Conservation (phyloP, 805 yeast genomes). For the Candida sonorensis region DNA sequence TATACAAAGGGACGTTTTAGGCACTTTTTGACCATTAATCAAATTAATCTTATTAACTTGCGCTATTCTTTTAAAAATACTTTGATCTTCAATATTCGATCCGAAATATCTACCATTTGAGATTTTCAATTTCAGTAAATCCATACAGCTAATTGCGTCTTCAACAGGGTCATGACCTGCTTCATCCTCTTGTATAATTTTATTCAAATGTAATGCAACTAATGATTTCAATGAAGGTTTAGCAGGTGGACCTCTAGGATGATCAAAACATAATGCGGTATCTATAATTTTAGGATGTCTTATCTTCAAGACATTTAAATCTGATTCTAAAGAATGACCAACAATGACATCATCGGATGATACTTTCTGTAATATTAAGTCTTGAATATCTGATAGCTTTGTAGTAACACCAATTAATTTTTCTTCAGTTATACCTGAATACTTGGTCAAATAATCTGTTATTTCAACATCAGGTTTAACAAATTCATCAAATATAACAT, state of each 20-base stretch:
- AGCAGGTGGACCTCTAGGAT: slow-evolving; percentile 74
- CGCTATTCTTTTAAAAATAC: slow-evolving; percentile 34
- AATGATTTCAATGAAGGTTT: slow-evolving; percentile 74
- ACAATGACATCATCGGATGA: slow-evolving; percentile 58
- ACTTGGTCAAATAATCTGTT: slow-evolving; percentile 73
- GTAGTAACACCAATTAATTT: slow-evolving; percentile 55
- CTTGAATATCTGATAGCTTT: slow-evolving; percentile 61
- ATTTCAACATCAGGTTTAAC: slow-evolving; percentile 76
- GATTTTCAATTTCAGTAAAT: slow-evolving; percentile 64
- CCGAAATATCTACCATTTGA: slow-evolving; percentile 66
- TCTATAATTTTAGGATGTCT: slow-evolving; percentile 75
- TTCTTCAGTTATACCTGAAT: slow-evolving; percentile 82
- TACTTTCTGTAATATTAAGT: slow-evolving; percentile 40
- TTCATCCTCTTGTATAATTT: slow-evolving; percentile 58
- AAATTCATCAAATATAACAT: slow-evolving; percentile 58
- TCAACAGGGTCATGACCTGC: slow-evolving; percentile 82
- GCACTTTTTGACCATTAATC: slow-evolving; percentile 18
- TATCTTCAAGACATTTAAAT: slow-evolving; percentile 61
- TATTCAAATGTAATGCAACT: slow-evolving; percentile 46
- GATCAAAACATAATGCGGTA: slow-evolving; percentile 72
- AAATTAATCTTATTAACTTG: slow-evolving; percentile 16
- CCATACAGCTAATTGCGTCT: slow-evolving; percentile 77
- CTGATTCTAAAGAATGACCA: slow-evolving; percentile 90
- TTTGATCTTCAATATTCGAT: slow-evolving; percentile 33
- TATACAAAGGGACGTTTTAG: slow-evolving; percentile 22